Base-by-base conservation (phyloP, 129 eudicot genomes). In the Chrysanthemum makinoi region DNA sequence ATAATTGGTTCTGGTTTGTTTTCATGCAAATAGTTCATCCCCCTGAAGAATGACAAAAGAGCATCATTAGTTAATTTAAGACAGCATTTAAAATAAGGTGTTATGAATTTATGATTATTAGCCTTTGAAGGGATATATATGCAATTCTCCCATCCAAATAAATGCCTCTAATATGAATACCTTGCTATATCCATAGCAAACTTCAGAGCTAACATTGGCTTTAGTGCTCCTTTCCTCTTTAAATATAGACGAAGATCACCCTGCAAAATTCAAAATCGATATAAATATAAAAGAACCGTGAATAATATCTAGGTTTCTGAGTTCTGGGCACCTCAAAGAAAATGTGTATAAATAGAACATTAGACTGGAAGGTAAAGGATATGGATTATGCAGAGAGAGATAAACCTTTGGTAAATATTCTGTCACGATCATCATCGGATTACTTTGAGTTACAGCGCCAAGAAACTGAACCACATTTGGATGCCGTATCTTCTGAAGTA, bases 401-500 rank as follows among this genome's bases (percentile, higher is more conserved):
- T 2, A 67, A 33, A 91, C 99, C 99, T 95, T 95, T 17, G 99
- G 91, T 67, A 95, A 78, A 73, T 90, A 95, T 80, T 95, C 99
- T 18, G 97, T 95, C 55, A 95, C 91, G 74, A 95, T 95, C 99
- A 90, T 95, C 99, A 95, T 95, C n/a, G 99, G 99, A 83, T 87
- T 90, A 83, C 93, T 90, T 83, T 95, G 99, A 62, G 97, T 95
- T 35, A 95, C 99, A 56, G 99, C 99, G n/a, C 99, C 99, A 26
- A 95, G 85, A 80, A 95, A 90, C 72, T 95, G 99, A 33, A 95
- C 97, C 43, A 95, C 99, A 52, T 95, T 95, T 77, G 99, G 99
- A 86, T 95, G 99, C 51, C 99, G 86, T 68, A 95, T 86, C 79
- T 84, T 87, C 76, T 94, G 99, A 81, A 95, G 89, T 76, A 95